Base-by-base conservation (phyloP, 805 yeast species). In the Sugiyamaella mastotermitis region DNA sequence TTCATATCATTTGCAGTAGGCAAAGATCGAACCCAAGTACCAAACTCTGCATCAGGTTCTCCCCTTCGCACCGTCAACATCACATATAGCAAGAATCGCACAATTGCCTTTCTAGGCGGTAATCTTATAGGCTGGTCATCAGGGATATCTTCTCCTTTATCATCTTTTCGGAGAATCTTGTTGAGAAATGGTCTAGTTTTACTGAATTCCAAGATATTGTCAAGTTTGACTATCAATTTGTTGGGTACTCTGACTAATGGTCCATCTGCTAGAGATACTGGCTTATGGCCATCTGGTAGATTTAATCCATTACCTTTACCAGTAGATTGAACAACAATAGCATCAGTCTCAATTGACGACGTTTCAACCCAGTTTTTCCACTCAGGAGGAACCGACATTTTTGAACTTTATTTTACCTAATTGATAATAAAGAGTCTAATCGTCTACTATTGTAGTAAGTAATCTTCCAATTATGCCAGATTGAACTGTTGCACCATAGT, bases 1-100 rank as follows among this genome's bases (percentile, higher is more conserved):
- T 50, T 46, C 28, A 58, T 49, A 13, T 50, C 52, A n/a, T 33
- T 18, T 10, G 44, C 29, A 4, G 48, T 45, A 1, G 64, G 64
- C 19, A 59, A 43, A n/a, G 41, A 20, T 23, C 39, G 41, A 13
- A 57, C 31, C 47, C 58, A 58, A 3, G 34, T 23, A 20, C 39
- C 50, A 14, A 37, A 42, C 27, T 22, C 31, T 3, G 21, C 32
- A 26, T 51, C 52, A 3, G 49, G 44, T 7, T 40, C 38, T n/a
- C 51, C 48, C 28, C 38, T 24, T 5, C 44, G 34, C 8, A 40
- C 31, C 9, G 34, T 34, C 2, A 45, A 33, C 19, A 49, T 45
- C 37, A 37, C 43, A 26, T 41, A 47, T 15, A 45, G 8, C 22
- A 49, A 31, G 31, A 47, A 47, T 17, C 47, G 25, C 13, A 31